Evolutionary conservation across 305 asterid genomes (phyloP), one percentile per base, ranked within the genome.

Genomic region (Solanum hybrid): DNA sequence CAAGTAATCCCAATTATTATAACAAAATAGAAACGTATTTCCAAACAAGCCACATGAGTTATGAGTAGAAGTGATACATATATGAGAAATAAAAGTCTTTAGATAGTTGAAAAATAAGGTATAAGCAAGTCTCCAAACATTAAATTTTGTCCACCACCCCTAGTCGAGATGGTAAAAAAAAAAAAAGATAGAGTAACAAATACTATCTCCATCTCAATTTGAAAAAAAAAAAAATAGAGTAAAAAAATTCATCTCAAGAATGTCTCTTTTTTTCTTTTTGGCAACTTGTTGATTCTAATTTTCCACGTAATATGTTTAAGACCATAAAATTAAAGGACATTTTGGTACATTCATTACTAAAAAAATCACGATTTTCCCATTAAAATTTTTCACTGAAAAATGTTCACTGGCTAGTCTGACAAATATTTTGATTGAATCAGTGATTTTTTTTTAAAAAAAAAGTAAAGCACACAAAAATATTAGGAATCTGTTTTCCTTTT

Each of bases 361-460:
- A 19, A 64, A 64, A 64, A 64, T 22, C 5, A 64, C 72, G 22
- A 4, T 64, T 64, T 64, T 22, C 3, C 13, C 0, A 64, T n/a
- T 64, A 6, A 51, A 51, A 15, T 0, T 6, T 51, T 51, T 15
- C n/a, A 6, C 10, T 51, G 2, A 64, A 64, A 64, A 22, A 64
- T 64, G 5, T 60, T 8, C 11, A 64, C 0, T 0, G 5, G 27
- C 12, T 22, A 3, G 1, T 64, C 0, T 2, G 2, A 22, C 1
- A 0, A 8, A 64, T 64, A 4, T 8, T 64, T 22, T 64, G 13
- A 64, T 64, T 22, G 72, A 64, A 22, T 3, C 0, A 0, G 2
- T 8, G 26, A 60, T 35, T 35, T 35, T 35, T 35, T 35, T 35
- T 34, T 1, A 6, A 6, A 60, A 60, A 19, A 19, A 7, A 19